Conservation (phyloP, 2,329 filamentous ascomycete genomes). For the Curvularia spicifera region DNA sequence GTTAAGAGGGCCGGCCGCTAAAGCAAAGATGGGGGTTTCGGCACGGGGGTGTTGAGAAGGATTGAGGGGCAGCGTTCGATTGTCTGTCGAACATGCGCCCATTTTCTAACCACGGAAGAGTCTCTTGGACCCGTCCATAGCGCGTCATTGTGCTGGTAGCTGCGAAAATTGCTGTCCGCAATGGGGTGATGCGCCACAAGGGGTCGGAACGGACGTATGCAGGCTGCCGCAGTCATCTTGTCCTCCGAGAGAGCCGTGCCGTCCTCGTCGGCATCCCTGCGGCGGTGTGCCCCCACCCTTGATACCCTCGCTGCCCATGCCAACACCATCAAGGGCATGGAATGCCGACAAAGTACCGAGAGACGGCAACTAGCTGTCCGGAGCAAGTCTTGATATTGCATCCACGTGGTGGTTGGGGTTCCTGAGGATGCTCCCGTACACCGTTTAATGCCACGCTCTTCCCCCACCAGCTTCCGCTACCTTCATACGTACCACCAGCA, state of each 20-base stretch:
- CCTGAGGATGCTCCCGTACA: background rate
- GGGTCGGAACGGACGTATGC: constrained; percentile 19
- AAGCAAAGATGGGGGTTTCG: constrained; percentile 37
- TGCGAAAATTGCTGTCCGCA: constrained; percentile 24
- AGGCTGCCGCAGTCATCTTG: constrained; percentile 17
- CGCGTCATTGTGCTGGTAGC: constrained; percentile 13
- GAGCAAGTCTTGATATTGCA: background rate
- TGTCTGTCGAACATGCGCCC: constrained; percentile 32
- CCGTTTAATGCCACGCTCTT: background rate
- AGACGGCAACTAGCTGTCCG: background rate
- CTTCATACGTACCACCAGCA: background rate
- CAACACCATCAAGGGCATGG: background rate
- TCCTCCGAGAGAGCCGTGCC: constrained; percentile 13
- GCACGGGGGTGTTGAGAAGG: constrained; percentile 15
- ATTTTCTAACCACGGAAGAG: constrained; percentile 31
- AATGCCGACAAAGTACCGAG: background rate
- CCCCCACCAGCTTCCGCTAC: background rate
- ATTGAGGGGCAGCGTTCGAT: constrained; percentile 27
- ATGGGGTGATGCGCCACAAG: constrained; percentile 38
- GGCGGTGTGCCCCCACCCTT: constrained; percentile 31
- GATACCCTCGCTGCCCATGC: constrained; percentile 4
- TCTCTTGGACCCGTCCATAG: constrained; percentile 17
- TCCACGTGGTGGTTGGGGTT: constrained; percentile 1
- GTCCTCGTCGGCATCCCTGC: constrained; percentile 19
- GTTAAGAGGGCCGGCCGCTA: constrained; percentile 21